A percentile compares a stretch with the other conserved stretches of the same genome.
Evolutionary conservation across 2,329 filamentous ascomycete genomes (phyloP).

Genomic region (Diaporthe destruens): DNA sequence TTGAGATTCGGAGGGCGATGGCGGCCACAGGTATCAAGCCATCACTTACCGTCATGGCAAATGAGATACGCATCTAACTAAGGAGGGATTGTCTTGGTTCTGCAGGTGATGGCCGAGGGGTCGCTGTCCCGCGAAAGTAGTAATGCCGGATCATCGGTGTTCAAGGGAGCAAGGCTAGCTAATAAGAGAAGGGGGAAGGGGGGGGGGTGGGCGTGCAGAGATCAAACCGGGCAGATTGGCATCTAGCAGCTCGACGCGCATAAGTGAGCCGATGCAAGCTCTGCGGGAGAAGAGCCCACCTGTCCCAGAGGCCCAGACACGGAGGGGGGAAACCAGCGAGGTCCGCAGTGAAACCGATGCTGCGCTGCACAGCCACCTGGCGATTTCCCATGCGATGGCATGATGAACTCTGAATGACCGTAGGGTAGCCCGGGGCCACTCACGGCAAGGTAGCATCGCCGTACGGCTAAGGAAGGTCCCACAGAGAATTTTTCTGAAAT

Average conservation of each 20-base stretch:
- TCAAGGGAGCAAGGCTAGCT: conserved; percentile 6
- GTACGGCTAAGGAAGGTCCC: conserved; percentile 31
- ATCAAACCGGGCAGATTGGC: background rate
- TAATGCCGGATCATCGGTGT: conserved; percentile 9
- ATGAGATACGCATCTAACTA: conserved; percentile 19
- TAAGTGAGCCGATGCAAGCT: conserved; percentile 19
- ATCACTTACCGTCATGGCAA: conserved; percentile 14
- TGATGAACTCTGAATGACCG: conserved; percentile 22
- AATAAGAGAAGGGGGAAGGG: background rate
- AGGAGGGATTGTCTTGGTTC: conserved; percentile 33
- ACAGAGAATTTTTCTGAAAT: conserved; percentile 32
- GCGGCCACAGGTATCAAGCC: background rate
- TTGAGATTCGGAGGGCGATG: conserved; percentile 4
- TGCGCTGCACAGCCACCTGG: conserved; percentile 32
- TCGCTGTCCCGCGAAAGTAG: background rate
- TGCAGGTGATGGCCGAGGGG: conserved; percentile 23
- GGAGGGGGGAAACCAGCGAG: conserved; percentile 4
- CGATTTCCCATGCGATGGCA: conserved; percentile 30
- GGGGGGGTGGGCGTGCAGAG: conserved; percentile 9
- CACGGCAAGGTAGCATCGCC: conserved; percentile 22
- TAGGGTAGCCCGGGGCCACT: conserved; percentile 6
- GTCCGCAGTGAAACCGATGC: conserved; percentile 30
- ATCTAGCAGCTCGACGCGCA: background rate
- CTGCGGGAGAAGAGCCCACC: conserved; percentile 9
- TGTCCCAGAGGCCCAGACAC: background rate